Evolutionary conservation across 176 grass and related monocot genomes (phyloP), one percentile per base, ranked within the genome.

Genomic region (Phoenix roebelenii): DNA sequence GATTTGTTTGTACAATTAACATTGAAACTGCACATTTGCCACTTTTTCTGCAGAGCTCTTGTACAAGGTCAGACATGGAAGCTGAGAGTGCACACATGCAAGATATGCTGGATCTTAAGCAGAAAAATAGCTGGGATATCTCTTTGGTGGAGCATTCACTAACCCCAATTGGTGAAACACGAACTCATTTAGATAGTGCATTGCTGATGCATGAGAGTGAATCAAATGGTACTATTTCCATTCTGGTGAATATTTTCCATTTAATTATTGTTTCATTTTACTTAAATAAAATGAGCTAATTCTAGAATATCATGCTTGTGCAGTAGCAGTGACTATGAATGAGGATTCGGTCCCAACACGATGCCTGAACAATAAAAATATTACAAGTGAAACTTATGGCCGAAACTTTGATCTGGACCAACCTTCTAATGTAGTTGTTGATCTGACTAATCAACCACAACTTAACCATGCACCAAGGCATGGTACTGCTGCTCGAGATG

Each of bases 61-160:
- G 94, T 59, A 98, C 94, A 71, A 81, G 88, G 74, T 98, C 84
- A 65, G 84, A 89, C 55, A 50, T 74, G 44, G 94, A 98, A 68
- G 88, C 88, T 81, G 88, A 93, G 64, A 85, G 94, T 80, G 83
- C 75, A 54, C 67, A 85, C 6, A 62, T 72, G 50, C 56, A 63
- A 61, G 22, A 65, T 39, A 39, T 39, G 4, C 22, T 17, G 49
- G 25, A 61, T 26, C 20, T 22, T 18, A 61, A 61, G 17, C 20
- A 61, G 39, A 68, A 68, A 70, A 75, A 74, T 39, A 56, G 30
- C 66, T 62, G 44, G 14, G 17, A 73, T 52, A 35, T 44, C 17
- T 60, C 63, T 57, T 62, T 49, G 56, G 66, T 35, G 59, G 55
- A 61, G 25, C 57, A 50, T 25, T 62, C 39, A 23, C 51, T 54